Evolutionary conservation across 306 rosid genomes (phyloP), one percentile per base, ranked within the genome.

Genomic region (Citrullus amarus): DNA sequence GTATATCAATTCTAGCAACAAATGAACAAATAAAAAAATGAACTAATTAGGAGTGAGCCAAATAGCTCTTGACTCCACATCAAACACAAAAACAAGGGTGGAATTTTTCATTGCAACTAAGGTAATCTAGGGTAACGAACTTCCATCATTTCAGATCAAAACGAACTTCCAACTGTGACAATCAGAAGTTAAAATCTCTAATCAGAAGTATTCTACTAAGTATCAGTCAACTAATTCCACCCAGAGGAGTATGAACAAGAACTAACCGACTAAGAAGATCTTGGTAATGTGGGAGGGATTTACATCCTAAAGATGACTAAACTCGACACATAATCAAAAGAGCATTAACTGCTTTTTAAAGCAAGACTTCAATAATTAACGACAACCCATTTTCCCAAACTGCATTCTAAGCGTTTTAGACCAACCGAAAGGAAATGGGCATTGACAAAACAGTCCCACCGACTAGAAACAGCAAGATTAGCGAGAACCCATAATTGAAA

Each of bases 401-500:
- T 81, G 90, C 89, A 90, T 88, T 88, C 77, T 73, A 69, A 63
- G 80, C 38, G 38, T 8, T 71, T 80, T 76, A 85, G 63, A 88
- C 78, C 83, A 75, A 73, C 15, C 59, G 76, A 46, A 72, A 80
- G 86, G 79, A 79, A 85, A 84, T 84, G 86, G 75, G 84, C 87
- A 82, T 84, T 59, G 62, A 88, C 79, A 73, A 50, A 72, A 73
- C 57, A 51, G 61, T 77, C 81, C 41, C 78, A 75, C 55, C 18
- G 34, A n/a, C n/a, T 32, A 68, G 11, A 53, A 48, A 28, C 63
- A 48, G 82, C 62, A 70, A 88, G 83, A 68, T 84, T 88, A 94
- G 88, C 95, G 97, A 89, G 84, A 88, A 82, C 82, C 89, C 96
- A 89, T 87, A 57, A 85, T 10, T 71, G 80, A 85, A 83, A 84